Conservation (phyloP, 1,284 basidiomycete genomes). For the Neonothopanus nambi region DNA sequence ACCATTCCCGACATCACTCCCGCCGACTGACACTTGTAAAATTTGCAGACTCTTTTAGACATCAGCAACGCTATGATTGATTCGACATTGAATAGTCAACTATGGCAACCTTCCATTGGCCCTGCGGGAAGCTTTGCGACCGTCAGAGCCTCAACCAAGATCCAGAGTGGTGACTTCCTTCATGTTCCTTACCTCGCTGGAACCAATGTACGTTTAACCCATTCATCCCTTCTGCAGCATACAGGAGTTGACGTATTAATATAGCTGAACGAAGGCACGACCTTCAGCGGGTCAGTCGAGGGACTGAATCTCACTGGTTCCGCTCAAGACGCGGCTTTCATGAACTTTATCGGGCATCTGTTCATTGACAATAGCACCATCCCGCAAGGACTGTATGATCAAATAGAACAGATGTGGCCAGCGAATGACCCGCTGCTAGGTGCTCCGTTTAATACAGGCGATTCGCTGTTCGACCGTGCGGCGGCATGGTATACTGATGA, state of each 20-base stretch:
- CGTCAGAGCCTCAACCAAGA: constrained; percentile 46
- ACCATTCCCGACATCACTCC: not conserved
- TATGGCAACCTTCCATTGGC: constrained; percentile 61
- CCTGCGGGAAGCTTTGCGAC: constrained; percentile 51
- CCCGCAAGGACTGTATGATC: constrained; percentile 36
- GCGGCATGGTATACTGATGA: constrained; percentile 57
- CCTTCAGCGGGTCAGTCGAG: constrained; percentile 39
- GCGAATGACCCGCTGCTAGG: constrained; percentile 41
- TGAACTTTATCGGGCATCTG: constrained; percentile 44
- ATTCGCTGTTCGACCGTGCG: constrained; percentile 57
- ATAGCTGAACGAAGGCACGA: constrained; percentile 56
- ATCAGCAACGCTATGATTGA: constrained; percentile 49
- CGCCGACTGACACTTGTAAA: not conserved
- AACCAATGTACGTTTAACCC: constrained; percentile 49
- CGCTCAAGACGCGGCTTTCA: constrained; percentile 41
- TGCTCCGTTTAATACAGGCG: constrained; percentile 55
- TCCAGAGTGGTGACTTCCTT: constrained; percentile 50
- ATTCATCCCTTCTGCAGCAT: not conserved
- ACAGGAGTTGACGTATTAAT: not conserved
- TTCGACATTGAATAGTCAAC: constrained; percentile 48
- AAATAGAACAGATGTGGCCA: constrained; percentile 43
- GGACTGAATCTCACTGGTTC: constrained; percentile 36
- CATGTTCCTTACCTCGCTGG: constrained; percentile 57
- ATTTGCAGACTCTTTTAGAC: constrained; percentile 42
- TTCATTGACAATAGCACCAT: constrained; percentile 52